Conservation (phyloP, 108 stramenopile genomes). For the Cyclotella choctawhatcheeana region DNA sequence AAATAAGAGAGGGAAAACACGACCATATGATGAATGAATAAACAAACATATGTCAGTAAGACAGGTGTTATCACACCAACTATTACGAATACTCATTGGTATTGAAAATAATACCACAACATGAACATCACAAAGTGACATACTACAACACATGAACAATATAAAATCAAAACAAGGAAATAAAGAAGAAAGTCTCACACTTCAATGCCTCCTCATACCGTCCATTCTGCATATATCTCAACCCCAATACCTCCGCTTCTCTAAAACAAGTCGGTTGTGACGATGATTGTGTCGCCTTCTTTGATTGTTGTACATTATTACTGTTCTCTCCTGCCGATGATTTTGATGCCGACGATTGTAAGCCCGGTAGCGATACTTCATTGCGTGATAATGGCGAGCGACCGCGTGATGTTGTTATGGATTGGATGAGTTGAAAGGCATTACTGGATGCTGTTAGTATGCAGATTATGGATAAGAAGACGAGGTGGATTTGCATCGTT, state of each 20-base stretch:
- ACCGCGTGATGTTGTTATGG: too few relatives aligned
- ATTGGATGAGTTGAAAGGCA: background rate
- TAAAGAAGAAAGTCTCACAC: slow-evolving; percentile 67
- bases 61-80: too few relatives aligned
- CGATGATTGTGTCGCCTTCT: background rate
- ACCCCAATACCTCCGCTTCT: slow-evolving; percentile 81
- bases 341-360: slow-evolving; percentile 18
- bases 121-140: background rate
- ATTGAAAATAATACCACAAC: too few relatives aligned
- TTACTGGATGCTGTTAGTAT: slow-evolving; percentile 11
- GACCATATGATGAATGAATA: too few relatives aligned
- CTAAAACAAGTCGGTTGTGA: slow-evolving; percentile 63
- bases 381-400: too few relatives aligned
- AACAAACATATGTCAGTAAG: too few relatives aligned
- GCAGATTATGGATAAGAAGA: slow-evolving; percentile 7
- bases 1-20: too few relatives aligned
- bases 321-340: slow-evolving; percentile 1
- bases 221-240: slow-evolving; percentile 84
- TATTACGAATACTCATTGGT: too few relatives aligned
- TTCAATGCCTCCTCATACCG: slow-evolving; percentile 69
- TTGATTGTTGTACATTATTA: background rate
- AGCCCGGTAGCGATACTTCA: background rate
- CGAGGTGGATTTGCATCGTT: background rate
- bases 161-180: background rate
- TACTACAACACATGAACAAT: slow-evolving; percentile 6